These are phyloP conservation scores for Gentiana macrophylla DNA, from an alignment of 257 asterid genomes.

Conservation along the genomic window DNA sequence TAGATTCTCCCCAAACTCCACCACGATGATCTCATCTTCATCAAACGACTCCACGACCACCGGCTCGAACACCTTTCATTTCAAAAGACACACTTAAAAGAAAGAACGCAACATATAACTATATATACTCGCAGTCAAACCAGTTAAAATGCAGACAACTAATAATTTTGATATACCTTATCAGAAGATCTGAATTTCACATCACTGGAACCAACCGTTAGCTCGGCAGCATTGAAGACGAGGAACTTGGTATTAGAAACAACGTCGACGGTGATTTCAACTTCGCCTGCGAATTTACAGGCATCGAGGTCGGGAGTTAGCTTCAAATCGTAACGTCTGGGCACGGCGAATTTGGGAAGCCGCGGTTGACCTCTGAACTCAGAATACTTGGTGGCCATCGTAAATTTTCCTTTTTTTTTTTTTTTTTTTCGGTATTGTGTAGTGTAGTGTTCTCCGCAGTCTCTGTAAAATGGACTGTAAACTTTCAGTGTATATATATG, in stretches of 20 bases:
- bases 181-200: conserved; percentile 41
- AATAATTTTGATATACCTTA: conserved; percentile 29
- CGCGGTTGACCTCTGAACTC: conserved; percentile 78
- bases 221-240: conserved; percentile 82
- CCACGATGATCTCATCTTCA: conserved; percentile 66
- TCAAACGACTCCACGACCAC: conserved; percentile 44
- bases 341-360: conserved; percentile 77
- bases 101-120: neutral
- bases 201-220: conserved; percentile 42
- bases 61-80: conserved; percentile 25
- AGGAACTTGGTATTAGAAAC: conserved; percentile 59
- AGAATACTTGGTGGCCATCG: conserved; percentile 49
- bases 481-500: too few relatives aligned
- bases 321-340: conserved; percentile 68
- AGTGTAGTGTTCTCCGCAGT: neutral
- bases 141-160: neutral
- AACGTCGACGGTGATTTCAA: conserved; percentile 53
- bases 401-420: neutral
- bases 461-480: too few relatives aligned
- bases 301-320: conserved; percentile 74
- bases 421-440: neutral
- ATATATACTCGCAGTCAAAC: neutral
- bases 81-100: neutral
- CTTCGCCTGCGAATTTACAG: conserved; percentile 80
- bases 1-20: conserved; percentile 61